Evolutionary conservation across 2,329 filamentous ascomycete species (phyloP), one percentile per base, ranked within the genome.

Genomic region (Stylonectria norvegica): DNA sequence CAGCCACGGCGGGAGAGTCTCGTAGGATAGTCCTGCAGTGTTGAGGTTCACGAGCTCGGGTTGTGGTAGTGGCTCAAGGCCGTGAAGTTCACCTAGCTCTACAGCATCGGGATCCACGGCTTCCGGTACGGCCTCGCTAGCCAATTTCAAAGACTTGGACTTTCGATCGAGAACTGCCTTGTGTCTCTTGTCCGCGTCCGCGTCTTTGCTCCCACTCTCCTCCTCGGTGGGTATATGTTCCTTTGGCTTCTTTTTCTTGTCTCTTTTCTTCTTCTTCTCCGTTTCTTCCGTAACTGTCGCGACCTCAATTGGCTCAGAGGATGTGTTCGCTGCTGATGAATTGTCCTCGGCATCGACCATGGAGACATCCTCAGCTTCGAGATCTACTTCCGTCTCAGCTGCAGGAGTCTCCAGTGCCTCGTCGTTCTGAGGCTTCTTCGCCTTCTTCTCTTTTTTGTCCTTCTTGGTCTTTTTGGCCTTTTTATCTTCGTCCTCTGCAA

Each of bases 1-100:
- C 10, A 96, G 72, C 91, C 91, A 97, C 3, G 72, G 53, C 0
- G 91, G 91, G 3, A 95, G 71, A 1, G 86, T 85, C 20, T 89
- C 83, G 62, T 88, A 89, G n/a, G 76, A 76, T 2, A 84, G 80
- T 38, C 75, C 74, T 36, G 77, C 73, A 1, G 70, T 69, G 20
- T 76, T 67, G 32, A 81, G 75, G 1, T 73, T 68, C 1, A 79
- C 71, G 1, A 77, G 78, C 20, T 77, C 76, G 10, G 87, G 89
- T 52, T 95, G 89, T 6, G 89, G 89, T 15, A 95, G 71, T 5
- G 89, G 89, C 40, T 85, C 81, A 1, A 97, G 71, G 16, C 87
- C 88, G 60, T 89, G 82, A 3, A 82, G 60, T 54, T 79, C 73
- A 10, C 53, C 52, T 16, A 59, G 49, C 28, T 67, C 63, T 12